Conservation (phyloP, 306 rosid species). For the Rosa rugosa region DNA sequence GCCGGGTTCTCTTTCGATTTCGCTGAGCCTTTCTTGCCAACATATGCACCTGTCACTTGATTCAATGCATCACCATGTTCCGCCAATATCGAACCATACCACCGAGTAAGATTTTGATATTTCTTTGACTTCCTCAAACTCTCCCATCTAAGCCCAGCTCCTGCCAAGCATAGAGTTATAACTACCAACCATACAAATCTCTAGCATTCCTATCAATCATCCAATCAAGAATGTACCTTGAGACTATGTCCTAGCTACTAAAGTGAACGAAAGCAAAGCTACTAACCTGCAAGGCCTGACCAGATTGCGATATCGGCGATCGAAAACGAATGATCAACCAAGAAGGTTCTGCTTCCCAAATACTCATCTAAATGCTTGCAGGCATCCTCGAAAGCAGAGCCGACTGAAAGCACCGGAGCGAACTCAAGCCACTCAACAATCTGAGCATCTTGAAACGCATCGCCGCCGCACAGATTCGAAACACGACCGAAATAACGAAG, state of each 20-base stretch:
- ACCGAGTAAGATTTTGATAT: constrained; percentile 70
- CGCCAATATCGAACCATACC: constrained; percentile 68
- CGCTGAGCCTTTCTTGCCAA: constrained; percentile 52
- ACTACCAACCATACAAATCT: background rate
- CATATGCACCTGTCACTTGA: constrained; percentile 50
- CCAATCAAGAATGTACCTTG: background rate
- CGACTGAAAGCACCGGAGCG: constrained; percentile 62
- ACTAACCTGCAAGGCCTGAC: constrained; percentile 81
- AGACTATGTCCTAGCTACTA: background rate
- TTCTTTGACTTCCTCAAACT: constrained; percentile 88
- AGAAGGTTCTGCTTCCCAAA: constrained; percentile 57
- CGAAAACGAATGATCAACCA: constrained; percentile 58
- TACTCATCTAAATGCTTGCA: constrained; percentile 71
- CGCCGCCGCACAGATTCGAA: constrained; percentile 64
- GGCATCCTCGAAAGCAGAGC: constrained; percentile 81
- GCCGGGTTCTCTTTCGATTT: constrained; percentile 45
- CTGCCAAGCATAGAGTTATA: constrained; percentile 36
- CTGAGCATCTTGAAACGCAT: constrained; percentile 60
- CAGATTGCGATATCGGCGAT: constrained; percentile 88
- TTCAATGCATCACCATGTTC: constrained; percentile 54
- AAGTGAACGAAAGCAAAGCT: background rate
- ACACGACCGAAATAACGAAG: constrained; percentile 65
- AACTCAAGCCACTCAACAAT: constrained; percentile 83
- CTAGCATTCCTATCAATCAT: background rate
- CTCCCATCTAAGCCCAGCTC: constrained; percentile 89